Evolutionary conservation across 305 asterid genomes (phyloP).

Genomic region (Ajuga reptans): DNA sequence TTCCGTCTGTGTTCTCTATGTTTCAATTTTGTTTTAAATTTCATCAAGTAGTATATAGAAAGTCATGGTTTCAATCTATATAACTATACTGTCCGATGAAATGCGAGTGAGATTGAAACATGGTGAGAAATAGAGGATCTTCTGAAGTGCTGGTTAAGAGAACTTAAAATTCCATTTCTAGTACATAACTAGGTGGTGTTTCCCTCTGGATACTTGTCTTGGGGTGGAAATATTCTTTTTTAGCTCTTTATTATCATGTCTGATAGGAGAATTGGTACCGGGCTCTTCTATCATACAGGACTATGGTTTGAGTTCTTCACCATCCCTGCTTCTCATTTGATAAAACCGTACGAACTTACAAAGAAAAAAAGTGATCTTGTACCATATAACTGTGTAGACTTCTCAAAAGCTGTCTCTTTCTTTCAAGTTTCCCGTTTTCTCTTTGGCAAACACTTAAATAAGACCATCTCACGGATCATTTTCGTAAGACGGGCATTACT

Average conservation of each 20-base stretch:
- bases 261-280: not conserved
- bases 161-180: not conserved
- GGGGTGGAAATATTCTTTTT: not conserved
- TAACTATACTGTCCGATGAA: not conserved
- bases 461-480: too few species aligned
- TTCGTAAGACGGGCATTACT: too few species aligned
- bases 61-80: not conserved
- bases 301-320: too few species aligned
- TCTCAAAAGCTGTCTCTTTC: too few species aligned
- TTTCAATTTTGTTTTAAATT: not conserved
- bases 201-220: slow-evolving; percentile 4
- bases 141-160: not conserved
- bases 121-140: not conserved
- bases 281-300: too few species aligned
- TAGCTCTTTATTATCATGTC: not conserved
- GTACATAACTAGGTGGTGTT: not conserved
- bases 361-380: not conserved
- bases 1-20: not conserved
- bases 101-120: not conserved
- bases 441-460: too few species aligned
- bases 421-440: too few species aligned
- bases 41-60: not conserved
- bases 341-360: too few species aligned
- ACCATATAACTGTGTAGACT: not conserved
- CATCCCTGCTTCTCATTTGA: not conserved